phyloP scores from a whole-genome alignment of 805 yeast species.

The Yarrowia sp. region DNA sequence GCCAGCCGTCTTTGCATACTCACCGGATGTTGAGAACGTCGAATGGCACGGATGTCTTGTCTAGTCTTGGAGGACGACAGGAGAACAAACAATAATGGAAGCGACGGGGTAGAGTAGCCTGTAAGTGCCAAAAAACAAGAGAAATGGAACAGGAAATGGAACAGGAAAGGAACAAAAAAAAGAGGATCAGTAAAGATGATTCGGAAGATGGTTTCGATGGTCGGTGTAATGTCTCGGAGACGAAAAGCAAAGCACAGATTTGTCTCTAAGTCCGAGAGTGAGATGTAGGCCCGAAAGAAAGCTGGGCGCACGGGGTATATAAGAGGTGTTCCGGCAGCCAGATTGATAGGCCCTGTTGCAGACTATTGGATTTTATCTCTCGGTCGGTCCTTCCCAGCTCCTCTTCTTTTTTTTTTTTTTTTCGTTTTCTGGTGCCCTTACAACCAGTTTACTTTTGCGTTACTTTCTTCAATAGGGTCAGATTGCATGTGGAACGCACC shows the following conservation, averaged over 20 bases:
- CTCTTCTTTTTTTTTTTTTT: not conserved
- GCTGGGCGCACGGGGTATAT: not conserved
- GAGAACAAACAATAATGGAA: too few relatives aligned
- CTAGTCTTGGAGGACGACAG: too few relatives aligned
- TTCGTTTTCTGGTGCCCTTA: not conserved
- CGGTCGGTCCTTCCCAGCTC: not conserved
- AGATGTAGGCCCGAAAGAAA: not conserved
- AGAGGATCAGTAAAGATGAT: not conserved
- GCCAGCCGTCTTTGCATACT: not conserved
- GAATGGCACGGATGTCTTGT: not conserved
- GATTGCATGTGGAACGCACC: not conserved
- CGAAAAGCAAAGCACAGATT: not conserved
- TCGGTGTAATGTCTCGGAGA: not conserved
- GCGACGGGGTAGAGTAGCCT: not conserved
- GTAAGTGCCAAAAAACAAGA: not conserved
- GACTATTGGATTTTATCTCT: not conserved
- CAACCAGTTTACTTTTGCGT: not conserved
- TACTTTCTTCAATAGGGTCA: constrained; percentile 3
- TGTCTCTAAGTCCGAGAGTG: not conserved
- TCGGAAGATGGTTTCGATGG: not conserved
- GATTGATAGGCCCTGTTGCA: too few relatives aligned
- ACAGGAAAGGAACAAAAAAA: not conserved
- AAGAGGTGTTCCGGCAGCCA: not conserved
- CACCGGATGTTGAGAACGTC: not conserved
- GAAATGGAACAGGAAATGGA: not conserved